Conservation (phyloP, 495 filamentous ascomycete genomes). For the Glutinoglossum americanum region DNA sequence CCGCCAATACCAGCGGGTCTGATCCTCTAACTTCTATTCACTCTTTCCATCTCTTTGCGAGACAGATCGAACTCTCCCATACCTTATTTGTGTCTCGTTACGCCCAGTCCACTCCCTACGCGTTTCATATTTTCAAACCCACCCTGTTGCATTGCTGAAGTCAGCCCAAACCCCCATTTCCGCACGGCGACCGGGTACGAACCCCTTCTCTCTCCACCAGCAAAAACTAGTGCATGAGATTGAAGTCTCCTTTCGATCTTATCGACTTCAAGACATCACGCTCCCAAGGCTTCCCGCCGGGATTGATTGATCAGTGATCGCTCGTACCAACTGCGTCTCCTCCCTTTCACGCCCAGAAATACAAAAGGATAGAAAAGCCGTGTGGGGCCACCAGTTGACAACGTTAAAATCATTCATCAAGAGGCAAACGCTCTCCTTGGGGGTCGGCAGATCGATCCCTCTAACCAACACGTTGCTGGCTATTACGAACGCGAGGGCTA, state of each 20-base stretch:
- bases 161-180: not conserved
- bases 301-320: not conserved
- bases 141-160: not conserved
- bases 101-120: not conserved
- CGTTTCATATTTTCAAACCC: not conserved
- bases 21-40: not conserved
- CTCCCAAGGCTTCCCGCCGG: not conserved
- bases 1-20: not conserved
- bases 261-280: not conserved
- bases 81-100: not conserved
- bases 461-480: slow-evolving; percentile 25
- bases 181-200: not conserved
- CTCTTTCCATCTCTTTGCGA: not conserved
- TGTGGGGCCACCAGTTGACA: not conserved
- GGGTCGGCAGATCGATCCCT: slow-evolving; percentile 30
- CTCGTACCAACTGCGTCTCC: not conserved
- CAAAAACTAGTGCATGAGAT: not conserved
- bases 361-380: not conserved
- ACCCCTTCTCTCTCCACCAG: not conserved
- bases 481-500: slow-evolving; percentile 37
- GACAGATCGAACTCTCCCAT: not conserved
- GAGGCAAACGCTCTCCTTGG: slow-evolving; percentile 45
- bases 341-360: not conserved
- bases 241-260: not conserved
- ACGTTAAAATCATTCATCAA: slow-evolving; percentile 37